Evolutionary conservation across 139 green algal species (phyloP).

Genomic region (Microglena sp.): DNA sequence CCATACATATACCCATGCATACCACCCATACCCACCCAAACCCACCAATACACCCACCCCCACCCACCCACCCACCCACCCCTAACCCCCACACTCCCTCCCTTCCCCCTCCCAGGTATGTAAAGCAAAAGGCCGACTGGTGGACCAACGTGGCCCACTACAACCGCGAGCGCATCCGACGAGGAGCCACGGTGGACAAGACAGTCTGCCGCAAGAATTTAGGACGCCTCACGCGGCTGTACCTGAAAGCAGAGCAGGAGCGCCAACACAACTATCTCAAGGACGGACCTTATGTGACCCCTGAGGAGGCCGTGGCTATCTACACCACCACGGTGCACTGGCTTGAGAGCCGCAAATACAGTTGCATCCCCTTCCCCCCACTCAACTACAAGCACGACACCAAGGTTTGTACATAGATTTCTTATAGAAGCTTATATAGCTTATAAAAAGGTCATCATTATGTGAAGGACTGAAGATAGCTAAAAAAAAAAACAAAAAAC

Average conservation of each 20-base stretch:
- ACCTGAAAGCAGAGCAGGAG: slow-evolving; percentile 93
- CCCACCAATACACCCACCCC: too few relatives aligned
- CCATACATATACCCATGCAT: background rate
- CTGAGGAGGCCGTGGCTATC: slow-evolving; percentile 94
- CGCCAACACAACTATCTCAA: slow-evolving; percentile 99
- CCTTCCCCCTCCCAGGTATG: slow-evolving; percentile 54
- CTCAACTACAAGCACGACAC: slow-evolving; percentile 99
- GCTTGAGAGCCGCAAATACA: slow-evolving; percentile 96
- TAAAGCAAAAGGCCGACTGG: slow-evolving; percentile 99
- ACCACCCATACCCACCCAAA: too few relatives aligned
- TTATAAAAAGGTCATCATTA: too few relatives aligned
- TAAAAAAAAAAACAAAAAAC: too few relatives aligned
- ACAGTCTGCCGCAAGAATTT: slow-evolving; percentile 99
- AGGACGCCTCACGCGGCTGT: slow-evolving; percentile 94
- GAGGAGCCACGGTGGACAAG: slow-evolving; percentile 98
- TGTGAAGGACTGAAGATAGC: too few relatives aligned
- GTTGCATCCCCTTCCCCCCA: slow-evolving; percentile 95
- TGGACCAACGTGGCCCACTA: slow-evolving; percentile 99
- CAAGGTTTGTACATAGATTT: too few relatives aligned
- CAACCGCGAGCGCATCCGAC: slow-evolving; percentile 97
- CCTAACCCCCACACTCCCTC: too few relatives aligned
- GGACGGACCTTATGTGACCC: slow-evolving; percentile 81
- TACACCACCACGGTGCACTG: slow-evolving; percentile 99
- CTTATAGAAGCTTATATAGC: too few relatives aligned
- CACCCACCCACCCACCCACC: too few relatives aligned